These are phyloP conservation scores for Cordyceps militaris DNA, from an alignment of 2,329 filamentous ascomycete species.

Conservation along the genomic window DNA sequence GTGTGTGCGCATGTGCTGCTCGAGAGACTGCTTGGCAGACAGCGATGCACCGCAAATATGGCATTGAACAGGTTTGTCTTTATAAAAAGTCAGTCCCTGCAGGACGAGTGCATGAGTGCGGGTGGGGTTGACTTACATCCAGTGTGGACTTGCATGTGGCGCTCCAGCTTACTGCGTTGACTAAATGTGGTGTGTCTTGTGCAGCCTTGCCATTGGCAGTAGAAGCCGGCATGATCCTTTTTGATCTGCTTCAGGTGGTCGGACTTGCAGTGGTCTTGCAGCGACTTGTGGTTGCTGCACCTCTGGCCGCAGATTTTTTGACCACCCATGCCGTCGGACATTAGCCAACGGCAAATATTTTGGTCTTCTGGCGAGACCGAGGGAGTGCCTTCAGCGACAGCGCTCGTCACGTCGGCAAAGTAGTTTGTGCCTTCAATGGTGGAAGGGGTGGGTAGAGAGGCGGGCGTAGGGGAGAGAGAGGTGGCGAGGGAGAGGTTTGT, in stretches of 20 bases:
- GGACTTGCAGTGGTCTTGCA: constrained; percentile 49
- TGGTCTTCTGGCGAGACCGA: constrained; percentile 20
- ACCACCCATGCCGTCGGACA: constrained; percentile 15
- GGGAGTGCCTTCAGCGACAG: constrained; percentile 13
- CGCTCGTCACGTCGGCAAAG: constrained; percentile 8
- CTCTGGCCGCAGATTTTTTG: constrained; percentile 24
- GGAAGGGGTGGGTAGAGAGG: constrained; percentile 24
- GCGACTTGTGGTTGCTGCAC: constrained; percentile 38
- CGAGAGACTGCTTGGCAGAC: constrained; percentile 60
- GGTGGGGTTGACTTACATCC: constrained; percentile 43
- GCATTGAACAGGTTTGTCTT: constrained; percentile 55
- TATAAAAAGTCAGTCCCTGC: constrained; percentile 6
- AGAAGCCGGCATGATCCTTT: constrained; percentile 39
- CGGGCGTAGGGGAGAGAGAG: constrained; percentile 21
- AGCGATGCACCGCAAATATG: constrained; percentile 49
- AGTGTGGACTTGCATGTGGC: constrained; percentile 60
- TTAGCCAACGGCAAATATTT: constrained; percentile 28
- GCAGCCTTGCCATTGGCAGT: constrained; percentile 52
- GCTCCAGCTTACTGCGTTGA: constrained; percentile 56
- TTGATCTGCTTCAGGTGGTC: constrained; percentile 41
- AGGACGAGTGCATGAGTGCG: not conserved
- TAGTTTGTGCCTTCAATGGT: constrained; percentile 18
- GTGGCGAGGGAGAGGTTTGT: constrained; percentile 20
- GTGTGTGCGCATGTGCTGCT: constrained; percentile 61
- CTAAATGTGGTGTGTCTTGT: constrained; percentile 46